A percentile compares a stretch with the other conserved stretches of the same genome.
These are phyloP conservation scores for Solanum gracilifrons DNA, from an alignment of 257 asterid genomes.

Conservation along the genomic window DNA sequence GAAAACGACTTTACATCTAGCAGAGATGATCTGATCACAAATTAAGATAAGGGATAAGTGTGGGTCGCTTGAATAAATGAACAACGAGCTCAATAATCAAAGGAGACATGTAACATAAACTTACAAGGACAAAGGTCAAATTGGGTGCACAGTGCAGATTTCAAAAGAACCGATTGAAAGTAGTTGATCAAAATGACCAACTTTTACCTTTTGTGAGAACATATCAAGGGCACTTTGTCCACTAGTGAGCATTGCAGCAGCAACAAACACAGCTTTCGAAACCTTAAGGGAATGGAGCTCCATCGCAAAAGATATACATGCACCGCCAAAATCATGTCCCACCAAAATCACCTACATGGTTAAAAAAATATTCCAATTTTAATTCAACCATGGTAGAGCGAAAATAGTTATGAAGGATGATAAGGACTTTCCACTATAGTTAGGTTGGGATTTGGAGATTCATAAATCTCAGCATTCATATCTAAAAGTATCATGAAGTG, in stretches of 20 bases:
- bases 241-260: slow-evolving; percentile 83
- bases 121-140: neutral
- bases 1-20: neutral
- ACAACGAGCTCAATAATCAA: neutral
- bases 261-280: slow-evolving; percentile 76
- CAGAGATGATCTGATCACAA: neutral
- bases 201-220: slow-evolving; percentile 72
- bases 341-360: slow-evolving; percentile 77
- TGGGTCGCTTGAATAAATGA: neutral
- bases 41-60: neutral
- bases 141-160: neutral
- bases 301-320: slow-evolving; percentile 85
- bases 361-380: neutral
- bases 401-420: neutral
- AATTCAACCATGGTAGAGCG: neutral
- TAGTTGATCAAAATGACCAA: neutral
- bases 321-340: slow-evolving; percentile 98
- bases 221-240: slow-evolving; percentile 90
- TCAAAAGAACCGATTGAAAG: neutral
- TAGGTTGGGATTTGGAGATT: neutral
- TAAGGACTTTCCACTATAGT: neutral
- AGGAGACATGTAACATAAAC: neutral
- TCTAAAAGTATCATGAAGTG: neutral
- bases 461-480: neutral
- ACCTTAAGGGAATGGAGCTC: slow-evolving; percentile 64